Evolutionary conservation across 495 filamentous ascomycete species (phyloP), one percentile per base, ranked within the genome.

Genomic region (Xylaria grammica): DNA sequence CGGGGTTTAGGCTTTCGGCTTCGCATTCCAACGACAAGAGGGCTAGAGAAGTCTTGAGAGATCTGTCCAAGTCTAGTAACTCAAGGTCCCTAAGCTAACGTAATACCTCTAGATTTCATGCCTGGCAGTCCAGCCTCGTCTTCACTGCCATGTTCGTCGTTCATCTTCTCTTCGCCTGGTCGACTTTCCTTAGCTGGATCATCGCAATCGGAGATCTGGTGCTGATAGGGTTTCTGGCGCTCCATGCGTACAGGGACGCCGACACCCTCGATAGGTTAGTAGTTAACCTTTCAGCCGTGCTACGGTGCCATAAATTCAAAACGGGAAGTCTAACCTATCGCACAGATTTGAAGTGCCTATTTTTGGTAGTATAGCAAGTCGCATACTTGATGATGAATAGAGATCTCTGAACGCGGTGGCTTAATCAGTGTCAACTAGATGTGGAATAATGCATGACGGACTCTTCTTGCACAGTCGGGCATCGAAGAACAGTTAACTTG

Each of bases 381-480:
- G 90, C 24, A 93, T 97, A 75, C 83, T 98, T 62, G 94, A 98
- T 77, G 90, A 96, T 74, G 94, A 98, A 81, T 98, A 77, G 64
- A 7, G 36, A 24, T 9, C 15, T 36, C 22, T 4, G 17, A 29
- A 15, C 8, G 50, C 17, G 3, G 11, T 42, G 5, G 1, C 8
- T 38, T 30, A 10, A 24, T 46, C 30, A 30, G 7, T n/a, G 22
- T 6, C 45, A 15, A 15, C 49, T 26, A 19, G 11, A 48, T 17
- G 19, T 26, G 36, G 29, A 10, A 30, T 27, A 7, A 19, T 48
- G 29, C 26, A n/a, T 36, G 38, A 15, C 7, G 27, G 22, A 24
- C 36, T 52, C 30, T 19, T 38, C 26, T 49, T 44, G 26, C 32
- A 30, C 11, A 27, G n/a, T 44, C 3, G 4, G 32, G 15, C 38